Conservation (phyloP, 2,329 filamentous ascomycete genomes). For the Aspergillus novoparasiticus region DNA sequence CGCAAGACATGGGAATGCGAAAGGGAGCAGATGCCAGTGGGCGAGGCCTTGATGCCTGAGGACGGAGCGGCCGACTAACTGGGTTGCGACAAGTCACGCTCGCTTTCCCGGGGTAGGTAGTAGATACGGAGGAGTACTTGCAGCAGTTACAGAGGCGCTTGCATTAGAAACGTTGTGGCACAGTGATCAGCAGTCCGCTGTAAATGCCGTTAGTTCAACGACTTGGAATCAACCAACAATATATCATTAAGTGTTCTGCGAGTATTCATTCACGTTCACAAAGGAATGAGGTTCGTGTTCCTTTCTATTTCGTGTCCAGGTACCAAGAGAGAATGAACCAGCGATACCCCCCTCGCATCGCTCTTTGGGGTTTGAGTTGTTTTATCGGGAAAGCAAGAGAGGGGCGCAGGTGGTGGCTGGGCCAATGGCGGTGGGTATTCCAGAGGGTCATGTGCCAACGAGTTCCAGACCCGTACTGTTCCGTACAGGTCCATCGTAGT, state of each 20-base stretch:
- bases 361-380: constrained; percentile 7
- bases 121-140: constrained; percentile 3
- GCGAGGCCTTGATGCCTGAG: constrained; percentile 21
- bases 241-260: background rate
- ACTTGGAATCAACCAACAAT: background rate
- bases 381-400: constrained; percentile 3
- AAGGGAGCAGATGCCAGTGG: constrained; percentile 9
- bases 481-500: constrained; percentile 12
- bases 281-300: background rate
- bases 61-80: constrained; percentile 14
- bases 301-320: background rate
- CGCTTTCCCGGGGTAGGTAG: constrained; percentile 10
- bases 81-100: constrained; percentile 21
- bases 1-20: constrained; percentile 16
- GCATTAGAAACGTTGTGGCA: constrained; percentile 13
- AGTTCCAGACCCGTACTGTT: constrained; percentile 8
- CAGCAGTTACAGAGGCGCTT: constrained; percentile 19
- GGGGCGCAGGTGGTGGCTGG: constrained; percentile 11
- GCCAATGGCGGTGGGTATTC: constrained; percentile 7
- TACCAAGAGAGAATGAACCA: background rate
- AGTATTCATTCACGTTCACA: background rate
- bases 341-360: constrained; percentile 4
- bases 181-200: constrained; percentile 4
- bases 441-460: constrained; percentile 11
- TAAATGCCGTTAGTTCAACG: constrained; percentile 1